phyloP scores from a whole-genome alignment of 768 basidiomycete genomes.

The Auriscalpium microsporum region DNA sequence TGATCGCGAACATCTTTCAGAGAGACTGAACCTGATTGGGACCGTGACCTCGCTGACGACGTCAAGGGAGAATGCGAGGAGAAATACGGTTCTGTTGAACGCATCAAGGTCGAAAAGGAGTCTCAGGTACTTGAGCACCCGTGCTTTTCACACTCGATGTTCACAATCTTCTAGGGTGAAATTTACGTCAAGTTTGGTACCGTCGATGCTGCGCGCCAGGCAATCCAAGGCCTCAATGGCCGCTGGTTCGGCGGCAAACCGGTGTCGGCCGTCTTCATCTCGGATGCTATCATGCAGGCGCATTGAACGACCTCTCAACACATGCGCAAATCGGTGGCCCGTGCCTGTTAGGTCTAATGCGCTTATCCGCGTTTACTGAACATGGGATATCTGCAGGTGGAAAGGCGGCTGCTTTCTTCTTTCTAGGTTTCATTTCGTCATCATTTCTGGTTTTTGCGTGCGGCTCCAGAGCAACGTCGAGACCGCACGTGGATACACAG shows the following conservation, averaged over 20 bases:
- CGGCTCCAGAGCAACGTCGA: background rate
- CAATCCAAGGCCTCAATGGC: slow-evolving; percentile 85
- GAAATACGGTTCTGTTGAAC: slow-evolving; percentile 82
- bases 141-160: background rate
- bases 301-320: slow-evolving; percentile 33
- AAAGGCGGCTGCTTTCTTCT: background rate
- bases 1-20: slow-evolving; percentile 29
- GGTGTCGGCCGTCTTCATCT: slow-evolving; percentile 81
- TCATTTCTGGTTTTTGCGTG: background rate
- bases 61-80: slow-evolving; percentile 89
- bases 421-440: background rate
- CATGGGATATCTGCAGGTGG: slow-evolving; percentile 22
- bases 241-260: slow-evolving; percentile 96
- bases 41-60: slow-evolving; percentile 91
- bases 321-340: background rate
- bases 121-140: slow-evolving; percentile 57
- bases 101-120: slow-evolving; percentile 91
- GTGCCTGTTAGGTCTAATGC: slow-evolving; percentile 11
- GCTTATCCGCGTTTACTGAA: slow-evolving; percentile 15
- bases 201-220: slow-evolving; percentile 72
- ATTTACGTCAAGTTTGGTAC: slow-evolving; percentile 90
- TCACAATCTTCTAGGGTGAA: slow-evolving; percentile 61
- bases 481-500: background rate
- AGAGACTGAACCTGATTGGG: slow-evolving; percentile 95
- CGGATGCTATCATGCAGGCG: slow-evolving; percentile 90